phyloP scores from a whole-genome alignment of 768 basidiomycete species.

The Clathrus columnatus region DNA sequence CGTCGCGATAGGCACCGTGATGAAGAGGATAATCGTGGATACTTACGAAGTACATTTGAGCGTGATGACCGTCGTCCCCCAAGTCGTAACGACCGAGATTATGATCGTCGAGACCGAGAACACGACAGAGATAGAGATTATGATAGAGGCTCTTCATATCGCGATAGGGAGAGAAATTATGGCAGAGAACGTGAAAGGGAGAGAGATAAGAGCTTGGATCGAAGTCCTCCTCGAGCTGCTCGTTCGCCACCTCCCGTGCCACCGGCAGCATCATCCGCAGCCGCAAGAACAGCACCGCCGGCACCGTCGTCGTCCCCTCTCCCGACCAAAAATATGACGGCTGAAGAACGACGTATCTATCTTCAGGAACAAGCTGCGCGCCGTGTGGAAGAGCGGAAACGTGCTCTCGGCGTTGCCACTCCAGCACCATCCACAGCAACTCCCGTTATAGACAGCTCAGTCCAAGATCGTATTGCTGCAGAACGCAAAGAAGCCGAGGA shows the following conservation, averaged over 20 bases:
- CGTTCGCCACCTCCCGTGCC: slow-evolving; percentile 41
- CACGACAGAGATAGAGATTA: slow-evolving; percentile 27
- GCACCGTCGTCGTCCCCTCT: slow-evolving; percentile 38
- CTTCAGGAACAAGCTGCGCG: slow-evolving; percentile 73
- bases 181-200: slow-evolving; percentile 23
- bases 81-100: slow-evolving; percentile 25
- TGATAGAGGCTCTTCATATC: slow-evolving; percentile 35
- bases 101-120: slow-evolving; percentile 26
- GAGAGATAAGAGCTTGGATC: slow-evolving; percentile 24
- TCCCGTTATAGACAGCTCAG: slow-evolving; percentile 55
- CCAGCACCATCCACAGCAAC: slow-evolving; percentile 30
- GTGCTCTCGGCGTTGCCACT: slow-evolving; percentile 66
- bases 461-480: slow-evolving; percentile 74
- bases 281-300: slow-evolving; percentile 25
- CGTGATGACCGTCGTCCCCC: slow-evolving; percentile 34
- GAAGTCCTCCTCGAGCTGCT: slow-evolving; percentile 27
- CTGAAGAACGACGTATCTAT: slow-evolving; percentile 73
- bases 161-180: slow-evolving; percentile 27
- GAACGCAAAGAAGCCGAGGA: slow-evolving; percentile 92
- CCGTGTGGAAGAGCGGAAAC: slow-evolving; percentile 77
- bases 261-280: slow-evolving; percentile 42
- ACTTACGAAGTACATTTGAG: slow-evolving; percentile 26
- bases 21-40: slow-evolving; percentile 25
- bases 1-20: slow-evolving; percentile 37
- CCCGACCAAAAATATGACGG: slow-evolving; percentile 70